Evolutionary conservation across 179 eudicot genomes (phyloP).

Genomic region (Patellifolia procumbens): DNA sequence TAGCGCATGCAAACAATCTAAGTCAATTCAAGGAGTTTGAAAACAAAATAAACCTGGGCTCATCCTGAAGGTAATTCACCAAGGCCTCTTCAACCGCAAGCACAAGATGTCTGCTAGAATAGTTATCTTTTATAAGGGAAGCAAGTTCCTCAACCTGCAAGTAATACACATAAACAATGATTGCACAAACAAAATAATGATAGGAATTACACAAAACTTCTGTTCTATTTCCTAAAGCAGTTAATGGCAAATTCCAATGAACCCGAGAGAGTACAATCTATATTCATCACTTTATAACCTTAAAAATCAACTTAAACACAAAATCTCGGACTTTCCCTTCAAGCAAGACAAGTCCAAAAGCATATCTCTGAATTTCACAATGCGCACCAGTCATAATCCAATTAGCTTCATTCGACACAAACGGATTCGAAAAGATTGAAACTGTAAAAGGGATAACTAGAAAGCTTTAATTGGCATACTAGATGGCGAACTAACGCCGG

Average conservation of each 20-base stretch:
- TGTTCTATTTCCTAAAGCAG: neutral
- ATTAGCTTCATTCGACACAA: neutral
- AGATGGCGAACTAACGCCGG: neutral
- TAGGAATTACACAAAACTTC: neutral
- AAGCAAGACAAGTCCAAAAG: neutral
- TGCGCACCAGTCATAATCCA: neutral
- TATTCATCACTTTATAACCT: neutral
- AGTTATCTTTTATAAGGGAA: constrained; percentile 79
- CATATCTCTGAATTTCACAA: neutral
- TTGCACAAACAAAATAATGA: neutral
- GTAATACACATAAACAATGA: neutral
- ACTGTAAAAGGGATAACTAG: neutral
- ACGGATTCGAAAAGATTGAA: neutral
- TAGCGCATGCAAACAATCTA: neutral
- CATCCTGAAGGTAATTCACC: constrained; percentile 66
- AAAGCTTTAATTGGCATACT: neutral
- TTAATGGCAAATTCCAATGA: neutral
- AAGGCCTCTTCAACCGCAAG: constrained; percentile 79
- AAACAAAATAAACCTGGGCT: constrained; percentile 50
- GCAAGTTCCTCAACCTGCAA: constrained; percentile 93
- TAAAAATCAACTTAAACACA: neutral
- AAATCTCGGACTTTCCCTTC: neutral
- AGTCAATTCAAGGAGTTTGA: neutral
- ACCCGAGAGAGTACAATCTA: neutral
- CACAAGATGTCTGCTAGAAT: constrained; percentile 79